Conservation (phyloP, 352 stramenopile genomes). For the Phytopythium sindhum region DNA sequence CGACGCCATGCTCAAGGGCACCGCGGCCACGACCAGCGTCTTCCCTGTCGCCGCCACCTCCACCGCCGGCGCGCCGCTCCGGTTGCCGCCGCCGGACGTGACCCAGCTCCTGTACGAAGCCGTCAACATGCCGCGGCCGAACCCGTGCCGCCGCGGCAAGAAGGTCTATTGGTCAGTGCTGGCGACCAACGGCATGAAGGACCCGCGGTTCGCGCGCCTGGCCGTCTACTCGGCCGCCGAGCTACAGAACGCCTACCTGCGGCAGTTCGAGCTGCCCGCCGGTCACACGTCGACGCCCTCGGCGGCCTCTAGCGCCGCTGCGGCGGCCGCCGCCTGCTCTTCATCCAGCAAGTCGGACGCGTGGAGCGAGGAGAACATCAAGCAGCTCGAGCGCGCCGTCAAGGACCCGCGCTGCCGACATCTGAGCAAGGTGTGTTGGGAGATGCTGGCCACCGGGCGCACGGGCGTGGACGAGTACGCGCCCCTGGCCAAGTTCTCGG, state of each 20-base stretch:
- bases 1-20: slow-evolving; percentile 15
- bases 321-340: slow-evolving; percentile 6
- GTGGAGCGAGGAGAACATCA: slow-evolving; percentile 71
- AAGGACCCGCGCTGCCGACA: slow-evolving; percentile 72
- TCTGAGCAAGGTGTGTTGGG: slow-evolving; percentile 75
- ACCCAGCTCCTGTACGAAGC: slow-evolving; percentile 67
- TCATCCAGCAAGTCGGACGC: slow-evolving; percentile 48
- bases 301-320: slow-evolving; percentile 21
- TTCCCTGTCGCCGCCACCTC: slow-evolving; percentile 1
- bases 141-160: slow-evolving; percentile 64
- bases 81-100: slow-evolving; percentile 41
- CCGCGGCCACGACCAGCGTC: slow-evolving; percentile 5
- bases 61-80: slow-evolving; percentile 32
- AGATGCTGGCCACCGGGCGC: slow-evolving; percentile 65
- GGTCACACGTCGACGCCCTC: not conserved
- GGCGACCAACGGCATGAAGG: slow-evolving; percentile 65
- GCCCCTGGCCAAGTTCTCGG: slow-evolving; percentile 68
- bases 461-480: slow-evolving; percentile 72
- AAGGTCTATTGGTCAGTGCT: slow-evolving; percentile 78
- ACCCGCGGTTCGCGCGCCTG: slow-evolving; percentile 50
- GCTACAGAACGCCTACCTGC: slow-evolving; percentile 66
- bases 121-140: slow-evolving; percentile 68
- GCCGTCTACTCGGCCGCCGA: slow-evolving; percentile 63
- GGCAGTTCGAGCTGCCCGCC: slow-evolving; percentile 52
- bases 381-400: slow-evolving; percentile 59